A percentile compares a stretch with the other conserved stretches of the same genome.
Conservation (phyloP, 345 rosid genomes). For the Eucalyptus curtisii region DNA sequence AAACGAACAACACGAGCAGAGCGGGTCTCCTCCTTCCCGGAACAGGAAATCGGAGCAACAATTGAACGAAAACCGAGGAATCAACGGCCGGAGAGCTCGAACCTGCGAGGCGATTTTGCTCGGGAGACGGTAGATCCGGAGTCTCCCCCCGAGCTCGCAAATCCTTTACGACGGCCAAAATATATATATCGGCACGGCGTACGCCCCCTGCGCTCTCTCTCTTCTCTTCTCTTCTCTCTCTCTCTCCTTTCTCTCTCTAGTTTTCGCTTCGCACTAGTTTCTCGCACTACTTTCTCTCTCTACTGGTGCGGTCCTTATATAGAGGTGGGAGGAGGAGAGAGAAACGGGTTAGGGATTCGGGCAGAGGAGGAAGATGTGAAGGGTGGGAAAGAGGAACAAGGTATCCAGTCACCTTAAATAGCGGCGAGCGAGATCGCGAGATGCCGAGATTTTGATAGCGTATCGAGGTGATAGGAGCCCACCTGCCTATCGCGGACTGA, state of each 20-base stretch:
- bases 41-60: not conserved
- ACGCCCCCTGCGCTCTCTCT: not conserved
- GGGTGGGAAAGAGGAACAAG: not conserved
- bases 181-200: not conserved
- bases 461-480: not conserved
- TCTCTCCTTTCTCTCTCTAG: not conserved
- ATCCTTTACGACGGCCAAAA: not conserved
- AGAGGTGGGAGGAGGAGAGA: constrained; percentile 6
- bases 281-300: constrained; percentile 1
- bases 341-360: constrained; percentile 30
- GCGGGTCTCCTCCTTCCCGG: not conserved
- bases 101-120: not conserved
- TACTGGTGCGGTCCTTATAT: constrained; percentile 22
- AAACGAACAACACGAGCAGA: not conserved
- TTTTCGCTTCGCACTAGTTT: not conserved
- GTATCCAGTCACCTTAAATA: not conserved
- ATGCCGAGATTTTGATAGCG: not conserved
- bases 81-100: not conserved
- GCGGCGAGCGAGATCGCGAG: not conserved
- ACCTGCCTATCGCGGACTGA: not conserved
- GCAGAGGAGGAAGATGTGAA: not conserved
- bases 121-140: not conserved
- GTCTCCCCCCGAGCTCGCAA: not conserved
- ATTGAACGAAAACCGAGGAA: not conserved
- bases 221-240: not conserved